phyloP scores from a whole-genome alignment of 2,329 filamentous ascomycete genomes.

The Epichloe gansuensis region DNA sequence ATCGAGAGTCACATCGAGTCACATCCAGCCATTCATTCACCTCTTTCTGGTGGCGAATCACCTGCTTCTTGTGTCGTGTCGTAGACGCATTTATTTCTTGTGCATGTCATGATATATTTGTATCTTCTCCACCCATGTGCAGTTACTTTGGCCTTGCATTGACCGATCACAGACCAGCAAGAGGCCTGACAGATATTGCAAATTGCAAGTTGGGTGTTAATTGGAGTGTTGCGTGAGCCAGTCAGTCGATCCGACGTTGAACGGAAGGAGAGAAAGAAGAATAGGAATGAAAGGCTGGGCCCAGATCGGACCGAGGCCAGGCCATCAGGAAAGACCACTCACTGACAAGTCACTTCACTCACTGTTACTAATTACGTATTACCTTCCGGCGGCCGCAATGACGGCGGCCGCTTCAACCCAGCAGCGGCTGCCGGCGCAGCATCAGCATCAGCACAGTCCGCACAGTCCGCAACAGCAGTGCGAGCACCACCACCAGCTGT shows the following conservation, averaged over 20 bases:
- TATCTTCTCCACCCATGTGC: background rate
- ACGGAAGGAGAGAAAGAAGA: background rate
- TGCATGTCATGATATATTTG: background rate
- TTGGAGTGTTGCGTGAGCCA: no score
- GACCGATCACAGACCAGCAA: background rate
- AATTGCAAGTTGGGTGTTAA: background rate
- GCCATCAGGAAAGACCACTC: background rate
- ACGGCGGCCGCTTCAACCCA: background rate
- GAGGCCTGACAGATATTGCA: background rate
- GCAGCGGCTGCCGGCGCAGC: conserved; percentile 4
- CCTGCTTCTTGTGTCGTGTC: background rate
- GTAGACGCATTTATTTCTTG: background rate
- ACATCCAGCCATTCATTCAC: background rate
- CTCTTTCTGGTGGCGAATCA: background rate
- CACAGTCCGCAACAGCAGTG: conserved; percentile 7
- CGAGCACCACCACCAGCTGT: background rate
- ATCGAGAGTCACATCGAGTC: background rate
- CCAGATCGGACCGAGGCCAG: background rate
- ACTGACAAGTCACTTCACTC: no score
- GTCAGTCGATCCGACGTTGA: no score
- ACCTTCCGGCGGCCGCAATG: background rate
- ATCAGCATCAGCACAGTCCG: background rate
- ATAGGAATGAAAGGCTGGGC: background rate
- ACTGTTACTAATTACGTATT: no score
- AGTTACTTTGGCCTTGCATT: background rate